Conservation (phyloP, 768 basidiomycete genomes). For the Artomyces pyxidatus region DNA sequence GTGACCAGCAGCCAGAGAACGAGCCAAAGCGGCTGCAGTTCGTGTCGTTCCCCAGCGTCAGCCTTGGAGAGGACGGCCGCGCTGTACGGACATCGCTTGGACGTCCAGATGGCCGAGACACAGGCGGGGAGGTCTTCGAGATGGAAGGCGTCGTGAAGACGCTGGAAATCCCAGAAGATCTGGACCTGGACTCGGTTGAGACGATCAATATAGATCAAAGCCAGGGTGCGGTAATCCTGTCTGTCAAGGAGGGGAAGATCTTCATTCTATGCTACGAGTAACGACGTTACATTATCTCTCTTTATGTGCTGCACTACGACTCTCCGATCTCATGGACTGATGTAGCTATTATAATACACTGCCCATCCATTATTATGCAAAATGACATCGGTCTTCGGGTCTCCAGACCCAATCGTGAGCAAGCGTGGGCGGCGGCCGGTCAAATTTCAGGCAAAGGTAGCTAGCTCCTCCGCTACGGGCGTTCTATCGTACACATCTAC, state of each 20-base stretch:
- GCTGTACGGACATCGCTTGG: conserved; percentile 8
- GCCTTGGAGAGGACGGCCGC: conserved; percentile 23
- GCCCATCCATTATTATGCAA: too few relatives aligned
- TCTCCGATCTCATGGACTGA: too few relatives aligned
- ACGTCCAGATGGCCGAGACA: not conserved
- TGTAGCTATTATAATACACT: too few relatives aligned
- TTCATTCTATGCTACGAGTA: conserved; percentile 64
- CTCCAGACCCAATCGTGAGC: too few relatives aligned
- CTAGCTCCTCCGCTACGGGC: too few relatives aligned
- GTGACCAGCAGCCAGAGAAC: conserved; percentile 18
- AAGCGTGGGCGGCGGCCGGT: too few relatives aligned
- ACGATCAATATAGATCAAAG: conserved; percentile 75
- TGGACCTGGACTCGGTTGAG: conserved; percentile 59
- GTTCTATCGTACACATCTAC: too few relatives aligned
- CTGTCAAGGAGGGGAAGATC: conserved; percentile 58
- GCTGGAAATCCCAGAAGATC: conserved; percentile 53
- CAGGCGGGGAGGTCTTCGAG: conserved; percentile 27
- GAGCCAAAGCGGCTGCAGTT: conserved; percentile 54
- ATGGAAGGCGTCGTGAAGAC: conserved; percentile 43
- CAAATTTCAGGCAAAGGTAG: too few relatives aligned
- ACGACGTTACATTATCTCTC: not conserved
- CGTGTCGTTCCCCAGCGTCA: conserved; percentile 60
- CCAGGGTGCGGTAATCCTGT: conserved; percentile 65
- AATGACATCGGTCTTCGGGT: too few relatives aligned
- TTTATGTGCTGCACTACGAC: too few relatives aligned